Evolutionary conservation across 768 basidiomycete species (phyloP).

Genomic region (Galerina marginata): DNA sequence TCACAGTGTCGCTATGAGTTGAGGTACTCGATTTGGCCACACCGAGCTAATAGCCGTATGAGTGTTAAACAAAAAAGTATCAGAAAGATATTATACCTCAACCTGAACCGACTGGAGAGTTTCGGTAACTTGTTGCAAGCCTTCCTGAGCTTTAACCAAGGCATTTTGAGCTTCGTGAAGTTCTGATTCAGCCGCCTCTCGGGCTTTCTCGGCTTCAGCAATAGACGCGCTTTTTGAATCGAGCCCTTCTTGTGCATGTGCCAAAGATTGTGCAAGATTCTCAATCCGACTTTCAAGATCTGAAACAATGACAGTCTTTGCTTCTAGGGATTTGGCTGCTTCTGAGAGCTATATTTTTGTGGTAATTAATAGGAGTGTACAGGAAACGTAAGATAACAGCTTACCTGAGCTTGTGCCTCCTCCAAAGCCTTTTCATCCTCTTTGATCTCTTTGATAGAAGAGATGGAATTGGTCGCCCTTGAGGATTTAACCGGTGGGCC

Average conservation of each 20-base stretch:
- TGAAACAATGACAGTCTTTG: slow-evolving; percentile 54
- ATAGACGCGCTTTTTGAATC: slow-evolving; percentile 49
- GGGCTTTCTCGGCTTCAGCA: slow-evolving; percentile 56
- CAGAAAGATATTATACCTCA: slow-evolving; percentile 49
- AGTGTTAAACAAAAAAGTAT: slow-evolving; percentile 7
- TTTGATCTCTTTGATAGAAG: slow-evolving; percentile 75
- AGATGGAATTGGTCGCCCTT: slow-evolving; percentile 62
- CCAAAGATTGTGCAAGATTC: slow-evolving; percentile 54
- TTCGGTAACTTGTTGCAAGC: slow-evolving; percentile 36
- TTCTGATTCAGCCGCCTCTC: slow-evolving; percentile 52
- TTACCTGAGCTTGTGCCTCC: slow-evolving; percentile 66
- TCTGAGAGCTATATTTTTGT: slow-evolving; percentile 58
- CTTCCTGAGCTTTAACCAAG: slow-evolving; percentile 41
- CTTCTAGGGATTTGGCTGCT: slow-evolving; percentile 54
- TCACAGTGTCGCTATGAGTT: slow-evolving; percentile 51
- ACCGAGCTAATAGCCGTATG: slow-evolving; percentile 50
- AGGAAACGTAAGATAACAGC: slow-evolving; percentile 13
- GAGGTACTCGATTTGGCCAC: slow-evolving; percentile 45
- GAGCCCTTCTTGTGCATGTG: slow-evolving; percentile 46
- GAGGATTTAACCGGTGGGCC: slow-evolving; percentile 45
- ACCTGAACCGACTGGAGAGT: slow-evolving; percentile 47
- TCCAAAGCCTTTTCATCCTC: slow-evolving; percentile 56
- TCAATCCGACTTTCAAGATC: slow-evolving; percentile 60
- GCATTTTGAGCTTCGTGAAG: slow-evolving; percentile 47
- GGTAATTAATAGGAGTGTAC: neutral